phyloP scores from a whole-genome alignment of 2,329 filamentous ascomycete genomes.

The Clonostachys solani region DNA sequence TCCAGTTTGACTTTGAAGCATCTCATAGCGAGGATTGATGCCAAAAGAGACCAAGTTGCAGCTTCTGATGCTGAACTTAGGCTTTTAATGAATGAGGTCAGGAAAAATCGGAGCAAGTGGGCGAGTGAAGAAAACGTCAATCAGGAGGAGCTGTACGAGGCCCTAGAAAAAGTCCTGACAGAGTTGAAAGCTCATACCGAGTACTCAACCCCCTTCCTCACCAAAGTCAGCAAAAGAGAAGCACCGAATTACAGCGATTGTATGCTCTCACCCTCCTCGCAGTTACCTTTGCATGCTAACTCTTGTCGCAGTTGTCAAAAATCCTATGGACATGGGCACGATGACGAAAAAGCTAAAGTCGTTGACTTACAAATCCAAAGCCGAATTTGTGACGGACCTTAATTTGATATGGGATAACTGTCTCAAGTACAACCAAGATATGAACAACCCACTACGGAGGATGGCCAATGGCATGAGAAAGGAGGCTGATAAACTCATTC shows the following conservation, averaged over 20 bases:
- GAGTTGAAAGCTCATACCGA: slow-evolving; percentile 97
- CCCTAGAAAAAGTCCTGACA: slow-evolving; percentile 92
- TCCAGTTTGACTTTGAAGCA: slow-evolving; percentile 96
- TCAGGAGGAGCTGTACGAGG: slow-evolving; percentile 96
- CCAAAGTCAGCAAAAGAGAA: slow-evolving; percentile 93
- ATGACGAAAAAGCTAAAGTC: slow-evolving; percentile 98
- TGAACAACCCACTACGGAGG: slow-evolving; percentile 80
- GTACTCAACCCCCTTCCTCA: slow-evolving; percentile 93
- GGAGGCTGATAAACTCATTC: slow-evolving; percentile 94
- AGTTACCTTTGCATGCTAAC: slow-evolving; percentile 11
- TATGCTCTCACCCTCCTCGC: slow-evolving; percentile 38
- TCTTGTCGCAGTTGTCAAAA: slow-evolving; percentile 69
- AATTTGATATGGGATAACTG: slow-evolving; percentile 98
- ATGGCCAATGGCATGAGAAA: slow-evolving; percentile 97
- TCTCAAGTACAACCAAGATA: slow-evolving; percentile 89
- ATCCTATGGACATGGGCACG: slow-evolving; percentile 93
- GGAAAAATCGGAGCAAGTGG: slow-evolving; percentile 98
- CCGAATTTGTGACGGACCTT: slow-evolving; percentile 89
- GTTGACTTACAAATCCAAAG: slow-evolving; percentile 78
- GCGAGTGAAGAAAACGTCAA: slow-evolving; percentile 96
- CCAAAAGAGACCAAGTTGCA: slow-evolving; percentile 83
- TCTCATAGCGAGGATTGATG: slow-evolving; percentile 91
- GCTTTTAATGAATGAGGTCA: slow-evolving; percentile 91
- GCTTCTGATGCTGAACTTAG: slow-evolving; percentile 91
- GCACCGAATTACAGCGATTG: slow-evolving; percentile 92